phyloP scores from a whole-genome alignment of 257 asterid genomes.

The Rhazya stricta region DNA sequence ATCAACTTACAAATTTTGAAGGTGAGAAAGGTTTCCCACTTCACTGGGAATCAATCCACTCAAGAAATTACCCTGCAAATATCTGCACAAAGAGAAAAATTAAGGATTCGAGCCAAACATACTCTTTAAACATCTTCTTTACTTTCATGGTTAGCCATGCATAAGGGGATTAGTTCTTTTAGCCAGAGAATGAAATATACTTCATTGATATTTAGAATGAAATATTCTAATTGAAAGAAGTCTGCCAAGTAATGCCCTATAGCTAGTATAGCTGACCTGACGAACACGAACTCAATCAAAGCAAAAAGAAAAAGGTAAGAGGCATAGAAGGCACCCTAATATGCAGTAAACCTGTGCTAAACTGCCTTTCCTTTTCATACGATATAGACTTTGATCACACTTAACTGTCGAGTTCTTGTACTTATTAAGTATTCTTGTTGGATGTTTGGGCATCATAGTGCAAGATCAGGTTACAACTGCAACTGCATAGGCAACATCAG shows the following conservation, averaged over 20 bases:
- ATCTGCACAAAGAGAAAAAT: slow-evolving; percentile 44
- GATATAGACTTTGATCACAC: too few relatives aligned
- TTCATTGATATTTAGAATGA: background rate
- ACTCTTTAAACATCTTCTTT: background rate
- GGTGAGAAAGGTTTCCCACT: slow-evolving; percentile 74
- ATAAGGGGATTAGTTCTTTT: slow-evolving; percentile 3
- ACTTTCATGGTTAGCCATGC: background rate
- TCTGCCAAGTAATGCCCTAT: background rate
- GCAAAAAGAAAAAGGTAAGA: too few relatives aligned
- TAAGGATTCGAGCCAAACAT: background rate
- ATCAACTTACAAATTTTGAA: slow-evolving; percentile 65
- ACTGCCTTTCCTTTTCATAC: too few relatives aligned
- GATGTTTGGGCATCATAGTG: too few relatives aligned
- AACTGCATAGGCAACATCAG: background rate
- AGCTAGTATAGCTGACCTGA: background rate
- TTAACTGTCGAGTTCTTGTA: too few relatives aligned
- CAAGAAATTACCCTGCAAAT: slow-evolving; percentile 89
- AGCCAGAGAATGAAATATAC: slow-evolving; percentile 11
- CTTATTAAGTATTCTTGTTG: too few relatives aligned
- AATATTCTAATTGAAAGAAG: background rate
- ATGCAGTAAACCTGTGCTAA: too few relatives aligned
- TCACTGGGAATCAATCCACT: slow-evolving; percentile 82
- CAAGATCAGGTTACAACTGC: too few relatives aligned
- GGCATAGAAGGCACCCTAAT: too few relatives aligned
- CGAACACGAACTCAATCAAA: background rate